Evolutionary conservation across 306 rosid genomes (phyloP).

Genomic region (Elaeagnus macrophylla): DNA sequence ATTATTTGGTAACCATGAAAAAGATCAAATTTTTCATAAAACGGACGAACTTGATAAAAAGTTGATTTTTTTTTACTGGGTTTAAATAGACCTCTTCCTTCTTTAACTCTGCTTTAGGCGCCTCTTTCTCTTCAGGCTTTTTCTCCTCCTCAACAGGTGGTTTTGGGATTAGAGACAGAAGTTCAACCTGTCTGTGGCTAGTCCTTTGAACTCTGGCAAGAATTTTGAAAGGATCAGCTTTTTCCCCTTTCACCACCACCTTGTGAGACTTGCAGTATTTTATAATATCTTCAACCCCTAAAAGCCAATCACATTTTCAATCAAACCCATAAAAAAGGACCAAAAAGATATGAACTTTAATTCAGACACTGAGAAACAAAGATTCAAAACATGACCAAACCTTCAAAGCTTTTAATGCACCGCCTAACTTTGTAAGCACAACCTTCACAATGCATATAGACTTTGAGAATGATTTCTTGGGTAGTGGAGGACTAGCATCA

Average conservation of each 20-base stretch:
- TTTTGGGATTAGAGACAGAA: constrained; percentile 72
- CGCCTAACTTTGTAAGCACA: constrained; percentile 89
- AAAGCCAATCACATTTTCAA: neutral
- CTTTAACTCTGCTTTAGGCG: constrained; percentile 60
- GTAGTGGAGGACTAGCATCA: constrained; percentile 21
- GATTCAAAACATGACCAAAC: constrained; percentile 19
- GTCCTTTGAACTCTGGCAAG: constrained; percentile 72
- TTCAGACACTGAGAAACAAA: neutral
- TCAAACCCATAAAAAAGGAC: neutral
- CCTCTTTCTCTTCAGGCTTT: constrained; percentile 35
- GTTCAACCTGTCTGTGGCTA: constrained; percentile 70
- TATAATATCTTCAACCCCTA: constrained; percentile 70
- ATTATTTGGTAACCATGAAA: neutral
- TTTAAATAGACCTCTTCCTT: constrained; percentile 54
- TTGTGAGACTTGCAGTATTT: constrained; percentile 60
- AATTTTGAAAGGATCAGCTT: constrained; percentile 78
- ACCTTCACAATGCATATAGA: constrained; percentile 95
- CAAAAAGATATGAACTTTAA: neutral
- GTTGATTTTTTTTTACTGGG: no score
- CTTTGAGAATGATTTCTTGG: constrained; percentile 65
- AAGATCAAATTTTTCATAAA: no score
- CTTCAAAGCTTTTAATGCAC: constrained; percentile 67
- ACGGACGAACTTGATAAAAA: no score
- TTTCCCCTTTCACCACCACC: constrained; percentile 86
- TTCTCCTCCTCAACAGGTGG: constrained; percentile 51